Evolutionary conservation across 2,329 filamentous ascomycete genomes (phyloP).

Genomic region (Aspergillus fumigatus): DNA sequence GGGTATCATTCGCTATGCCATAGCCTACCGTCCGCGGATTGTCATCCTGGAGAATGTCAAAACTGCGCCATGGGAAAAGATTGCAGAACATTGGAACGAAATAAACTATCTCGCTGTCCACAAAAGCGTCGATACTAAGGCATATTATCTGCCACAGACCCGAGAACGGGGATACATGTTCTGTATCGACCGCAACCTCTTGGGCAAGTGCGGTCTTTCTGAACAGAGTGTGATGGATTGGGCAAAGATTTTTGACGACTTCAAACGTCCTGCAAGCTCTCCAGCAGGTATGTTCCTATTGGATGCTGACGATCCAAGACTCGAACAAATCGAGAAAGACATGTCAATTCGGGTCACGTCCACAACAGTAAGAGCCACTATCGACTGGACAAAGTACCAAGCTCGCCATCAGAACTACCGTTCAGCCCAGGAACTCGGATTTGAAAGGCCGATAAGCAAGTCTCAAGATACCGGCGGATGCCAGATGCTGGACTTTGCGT

Average conservation of each 20-base stretch:
- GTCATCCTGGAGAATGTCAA: constrained; percentile 70
- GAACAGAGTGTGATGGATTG: constrained; percentile 29
- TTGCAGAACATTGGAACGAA: constrained; percentile 42
- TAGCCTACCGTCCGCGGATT: constrained; percentile 54
- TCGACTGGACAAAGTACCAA: constrained; percentile 45
- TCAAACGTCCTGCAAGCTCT: constrained; percentile 57
- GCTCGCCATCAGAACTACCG: constrained; percentile 57
- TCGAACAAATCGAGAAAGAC: constrained; percentile 49
- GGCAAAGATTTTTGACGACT: constrained; percentile 40
- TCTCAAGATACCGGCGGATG: constrained; percentile 55
- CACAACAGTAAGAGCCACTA: constrained; percentile 19
- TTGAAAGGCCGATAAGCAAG: constrained; percentile 54
- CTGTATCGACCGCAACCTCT: constrained; percentile 43
- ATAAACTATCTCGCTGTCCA: constrained; percentile 55
- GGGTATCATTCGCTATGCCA: constrained; percentile 56
- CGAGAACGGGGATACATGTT: constrained; percentile 57
- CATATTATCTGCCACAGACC: constrained; percentile 71
- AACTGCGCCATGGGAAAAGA: constrained; percentile 55
- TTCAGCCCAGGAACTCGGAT: constrained; percentile 47
- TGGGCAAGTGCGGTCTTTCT: constrained; percentile 16
- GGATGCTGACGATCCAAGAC: constrained; percentile 50
- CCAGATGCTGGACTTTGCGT: constrained; percentile 53
- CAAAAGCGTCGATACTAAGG: constrained; percentile 60
- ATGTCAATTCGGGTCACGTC: constrained; percentile 30
- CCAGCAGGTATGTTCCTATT: constrained; percentile 60